Conservation (phyloP, 2,329 filamentous ascomycete genomes). For the Bipolaris victoriae region DNA sequence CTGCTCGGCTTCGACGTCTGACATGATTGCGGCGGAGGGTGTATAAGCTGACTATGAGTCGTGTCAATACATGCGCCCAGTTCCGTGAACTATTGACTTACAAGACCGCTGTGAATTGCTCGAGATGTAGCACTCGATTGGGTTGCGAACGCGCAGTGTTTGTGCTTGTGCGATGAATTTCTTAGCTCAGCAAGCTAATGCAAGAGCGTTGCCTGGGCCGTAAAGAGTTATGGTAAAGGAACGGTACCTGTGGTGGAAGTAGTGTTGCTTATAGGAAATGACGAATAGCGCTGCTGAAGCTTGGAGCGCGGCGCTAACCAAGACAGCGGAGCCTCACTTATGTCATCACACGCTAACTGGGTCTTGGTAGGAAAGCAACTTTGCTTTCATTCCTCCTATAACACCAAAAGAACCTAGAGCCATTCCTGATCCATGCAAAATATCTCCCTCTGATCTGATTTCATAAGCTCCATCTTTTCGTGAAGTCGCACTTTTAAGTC, state of each 20-base stretch:
- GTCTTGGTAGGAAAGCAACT: neutral
- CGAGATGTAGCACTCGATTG: slow-evolving; percentile 9
- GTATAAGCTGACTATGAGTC: neutral
- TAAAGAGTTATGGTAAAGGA: slow-evolving; percentile 14
- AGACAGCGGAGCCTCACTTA: slow-evolving; percentile 25
- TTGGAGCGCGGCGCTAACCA: slow-evolving; percentile 24
- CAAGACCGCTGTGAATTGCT: slow-evolving; percentile 21
- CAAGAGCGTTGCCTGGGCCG: slow-evolving; percentile 15
- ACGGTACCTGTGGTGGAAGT: slow-evolving; percentile 22
- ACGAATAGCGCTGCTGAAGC: slow-evolving; percentile 25
- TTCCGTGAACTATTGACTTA: slow-evolving; percentile 10
- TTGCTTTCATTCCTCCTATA: neutral
- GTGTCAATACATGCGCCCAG: slow-evolving; percentile 2
- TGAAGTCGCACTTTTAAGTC: neutral
- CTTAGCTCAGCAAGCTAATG: slow-evolving; percentile 10
- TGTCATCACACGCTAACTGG: slow-evolving; percentile 10
- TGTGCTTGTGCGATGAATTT: neutral
- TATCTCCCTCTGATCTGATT: no score
- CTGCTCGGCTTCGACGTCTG: slow-evolving; percentile 38
- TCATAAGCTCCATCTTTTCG: neutral
- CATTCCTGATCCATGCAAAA: neutral
- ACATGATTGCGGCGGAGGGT: slow-evolving; percentile 26
- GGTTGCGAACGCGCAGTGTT: neutral
- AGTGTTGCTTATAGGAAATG: slow-evolving; percentile 26
- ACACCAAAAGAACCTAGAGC: neutral